Evolutionary conservation across 805 yeast genomes (phyloP).

Genomic region (Nakazawaea populi): DNA sequence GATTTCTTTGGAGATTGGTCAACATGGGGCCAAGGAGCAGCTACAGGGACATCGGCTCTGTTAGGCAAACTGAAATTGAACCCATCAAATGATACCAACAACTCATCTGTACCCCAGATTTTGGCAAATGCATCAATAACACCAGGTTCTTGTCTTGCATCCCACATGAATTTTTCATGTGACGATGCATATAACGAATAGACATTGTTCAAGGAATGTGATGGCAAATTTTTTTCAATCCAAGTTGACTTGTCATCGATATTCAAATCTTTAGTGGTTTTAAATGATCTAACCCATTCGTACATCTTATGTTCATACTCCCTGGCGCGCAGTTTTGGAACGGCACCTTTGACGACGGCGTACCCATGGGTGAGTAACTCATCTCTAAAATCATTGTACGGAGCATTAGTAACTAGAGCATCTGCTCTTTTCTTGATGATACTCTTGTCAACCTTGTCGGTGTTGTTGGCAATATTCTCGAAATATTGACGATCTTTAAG

Average conservation of each 20-base stretch:
- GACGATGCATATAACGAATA: constrained; percentile 17
- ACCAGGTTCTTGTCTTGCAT: constrained; percentile 23
- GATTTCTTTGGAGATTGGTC: constrained; percentile 26
- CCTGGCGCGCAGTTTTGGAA: constrained; percentile 19
- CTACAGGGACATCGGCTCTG: constrained; percentile 12
- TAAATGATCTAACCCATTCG: constrained; percentile 18
- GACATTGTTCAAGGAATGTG: constrained; percentile 14
- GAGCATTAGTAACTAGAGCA: neutral
- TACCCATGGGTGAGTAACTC: constrained; percentile 23
- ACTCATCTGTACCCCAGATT: constrained; percentile 27
- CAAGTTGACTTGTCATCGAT: constrained; percentile 22
- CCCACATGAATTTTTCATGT: constrained; percentile 30
- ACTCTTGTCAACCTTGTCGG: constrained; percentile 7
- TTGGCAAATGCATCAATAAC: constrained; percentile 21
- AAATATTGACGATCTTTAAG: neutral
- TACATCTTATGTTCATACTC: constrained; percentile 18
- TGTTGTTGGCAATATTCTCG: constrained; percentile 1
- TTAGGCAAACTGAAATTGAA: constrained; percentile 24
- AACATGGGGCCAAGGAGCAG: constrained; percentile 26
- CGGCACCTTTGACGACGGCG: constrained; percentile 25
- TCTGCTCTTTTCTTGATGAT: neutral
- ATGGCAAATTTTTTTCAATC: constrained; percentile 23
- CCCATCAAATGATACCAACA: constrained; percentile 27
- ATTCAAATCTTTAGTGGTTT: constrained; percentile 17
- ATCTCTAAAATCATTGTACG: constrained; percentile 25